Evolutionary conservation across 352 stramenopile species (phyloP).

Genomic region (Globisporangium viniferum): DNA sequence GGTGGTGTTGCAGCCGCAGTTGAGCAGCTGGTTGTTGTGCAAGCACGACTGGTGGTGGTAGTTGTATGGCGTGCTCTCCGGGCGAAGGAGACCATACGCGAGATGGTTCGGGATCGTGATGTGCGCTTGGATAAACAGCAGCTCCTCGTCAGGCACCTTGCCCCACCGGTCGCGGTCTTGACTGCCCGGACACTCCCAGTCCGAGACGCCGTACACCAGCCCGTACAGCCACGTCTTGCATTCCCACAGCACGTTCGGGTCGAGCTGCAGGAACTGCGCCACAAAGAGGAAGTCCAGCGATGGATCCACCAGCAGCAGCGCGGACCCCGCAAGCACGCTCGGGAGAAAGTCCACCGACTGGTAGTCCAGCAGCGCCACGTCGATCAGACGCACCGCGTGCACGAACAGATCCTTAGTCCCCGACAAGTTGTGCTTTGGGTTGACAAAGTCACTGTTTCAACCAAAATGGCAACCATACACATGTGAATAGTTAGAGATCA

Average conservation of each 20-base stretch:
- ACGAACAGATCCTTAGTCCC: slow-evolving; percentile 75
- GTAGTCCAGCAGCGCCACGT: slow-evolving; percentile 73
- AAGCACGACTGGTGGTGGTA: slow-evolving; percentile 31
- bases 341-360: slow-evolving; percentile 76
- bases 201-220: slow-evolving; percentile 51
- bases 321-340: slow-evolving; percentile 69
- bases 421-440: slow-evolving; percentile 49
- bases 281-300: slow-evolving; percentile 74
- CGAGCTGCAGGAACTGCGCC: slow-evolving; percentile 77
- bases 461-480: background rate
- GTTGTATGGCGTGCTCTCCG: slow-evolving; percentile 43
- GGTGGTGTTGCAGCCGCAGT: slow-evolving; percentile 17
- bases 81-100: slow-evolving; percentile 50
- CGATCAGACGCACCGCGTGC: slow-evolving; percentile 61
- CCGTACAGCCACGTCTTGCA: slow-evolving; percentile 77
- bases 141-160: slow-evolving; percentile 67
- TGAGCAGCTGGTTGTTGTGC: slow-evolving; percentile 20
- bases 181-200: slow-evolving; percentile 37
- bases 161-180: slow-evolving; percentile 62
- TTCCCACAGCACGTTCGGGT: slow-evolving; percentile 75
- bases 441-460: slow-evolving; percentile 57
- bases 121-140: slow-evolving; percentile 68
- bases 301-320: slow-evolving; percentile 65
- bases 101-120: slow-evolving; percentile 63
- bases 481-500: slow-evolving; percentile 1